A percentile compares a stretch with the other conserved stretches of the same genome.
Conservation (phyloP, 192 early-diverging fungal genomes). For the Backusella tuberculispora region DNA sequence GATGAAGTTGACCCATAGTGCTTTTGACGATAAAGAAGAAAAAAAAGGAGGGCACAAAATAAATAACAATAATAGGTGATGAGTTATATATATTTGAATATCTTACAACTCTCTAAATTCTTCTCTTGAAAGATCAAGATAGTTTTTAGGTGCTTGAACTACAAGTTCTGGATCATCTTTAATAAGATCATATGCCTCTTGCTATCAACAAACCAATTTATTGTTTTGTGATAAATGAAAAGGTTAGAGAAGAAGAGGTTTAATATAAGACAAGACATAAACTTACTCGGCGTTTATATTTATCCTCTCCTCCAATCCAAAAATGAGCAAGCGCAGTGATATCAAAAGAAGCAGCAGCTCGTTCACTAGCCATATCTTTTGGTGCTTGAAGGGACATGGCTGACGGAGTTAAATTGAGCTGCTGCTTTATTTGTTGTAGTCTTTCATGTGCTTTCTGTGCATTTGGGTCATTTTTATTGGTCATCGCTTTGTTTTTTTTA, state of each 20-base stretch:
- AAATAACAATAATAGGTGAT: background rate
- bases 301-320: slow-evolving; percentile 51
- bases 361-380: slow-evolving; percentile 55
- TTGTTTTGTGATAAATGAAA: background rate
- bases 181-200: slow-evolving; percentile 51
- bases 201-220: background rate
- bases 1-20: slow-evolving; percentile 57
- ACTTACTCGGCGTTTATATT: slow-evolving; percentile 47
- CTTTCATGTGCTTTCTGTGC: slow-evolving; percentile 26
- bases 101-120: slow-evolving; percentile 59
- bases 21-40: slow-evolving; percentile 19
- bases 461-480: slow-evolving; percentile 24
- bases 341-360: slow-evolving; percentile 57
- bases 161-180: slow-evolving; percentile 57
- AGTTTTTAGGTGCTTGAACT: slow-evolving; percentile 50
- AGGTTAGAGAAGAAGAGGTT: background rate
- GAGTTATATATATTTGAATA: background rate
- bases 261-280: background rate
- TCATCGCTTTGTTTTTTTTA: slow-evolving; percentile 2
- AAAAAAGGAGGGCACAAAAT: background rate
- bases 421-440: slow-evolving; percentile 30
- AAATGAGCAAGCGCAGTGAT: slow-evolving; percentile 53
- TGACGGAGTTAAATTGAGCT: slow-evolving; percentile 30
- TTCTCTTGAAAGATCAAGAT: slow-evolving; percentile 48
- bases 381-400: slow-evolving; percentile 33